These are phyloP conservation scores for Phaeosphaeriaceae sp. DNA, from an alignment of 2,329 filamentous ascomycete species.

Conservation along the genomic window DNA sequence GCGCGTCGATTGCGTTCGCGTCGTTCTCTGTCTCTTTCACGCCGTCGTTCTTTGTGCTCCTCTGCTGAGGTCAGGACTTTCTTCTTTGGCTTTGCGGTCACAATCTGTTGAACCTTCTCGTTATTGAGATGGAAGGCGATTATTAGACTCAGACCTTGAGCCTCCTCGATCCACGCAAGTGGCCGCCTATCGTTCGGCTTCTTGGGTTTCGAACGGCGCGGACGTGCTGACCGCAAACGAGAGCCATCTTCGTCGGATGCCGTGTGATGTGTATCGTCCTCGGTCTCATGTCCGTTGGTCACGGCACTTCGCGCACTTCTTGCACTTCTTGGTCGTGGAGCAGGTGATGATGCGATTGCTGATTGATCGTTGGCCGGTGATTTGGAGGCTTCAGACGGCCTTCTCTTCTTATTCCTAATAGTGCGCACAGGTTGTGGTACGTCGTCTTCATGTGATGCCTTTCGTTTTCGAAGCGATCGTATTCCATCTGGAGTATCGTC, in stretches of 20 bases:
- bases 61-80: constrained; percentile 41
- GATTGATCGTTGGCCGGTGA: constrained; percentile 36
- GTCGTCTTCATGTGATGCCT: constrained; percentile 74
- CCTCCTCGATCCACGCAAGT: constrained; percentile 45
- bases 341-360: constrained; percentile 37
- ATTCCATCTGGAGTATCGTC: constrained; percentile 78
- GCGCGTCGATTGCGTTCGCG: constrained; percentile 55
- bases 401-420: constrained; percentile 50
- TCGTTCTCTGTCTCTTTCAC: constrained; percentile 45
- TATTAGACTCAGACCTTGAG: constrained; percentile 37
- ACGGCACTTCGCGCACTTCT: constrained; percentile 26
- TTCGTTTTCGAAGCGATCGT: constrained; percentile 81
- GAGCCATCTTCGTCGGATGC: constrained; percentile 39
- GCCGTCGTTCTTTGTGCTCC: constrained; percentile 40
- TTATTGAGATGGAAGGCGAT: constrained; percentile 53
- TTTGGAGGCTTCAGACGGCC: constrained; percentile 44
- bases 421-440: constrained; percentile 53
- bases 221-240: constrained; percentile 38
- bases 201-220: constrained; percentile 42
- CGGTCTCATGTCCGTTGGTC: constrained; percentile 40
- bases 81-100: constrained; percentile 64
- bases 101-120: constrained; percentile 65
- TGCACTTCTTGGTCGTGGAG: constrained; percentile 32
- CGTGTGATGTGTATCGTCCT: constrained; percentile 32
- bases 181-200: constrained; percentile 42